Evolutionary conservation across 352 stramenopile genomes (phyloP).

Genomic region (Phytophthora capsici): DNA sequence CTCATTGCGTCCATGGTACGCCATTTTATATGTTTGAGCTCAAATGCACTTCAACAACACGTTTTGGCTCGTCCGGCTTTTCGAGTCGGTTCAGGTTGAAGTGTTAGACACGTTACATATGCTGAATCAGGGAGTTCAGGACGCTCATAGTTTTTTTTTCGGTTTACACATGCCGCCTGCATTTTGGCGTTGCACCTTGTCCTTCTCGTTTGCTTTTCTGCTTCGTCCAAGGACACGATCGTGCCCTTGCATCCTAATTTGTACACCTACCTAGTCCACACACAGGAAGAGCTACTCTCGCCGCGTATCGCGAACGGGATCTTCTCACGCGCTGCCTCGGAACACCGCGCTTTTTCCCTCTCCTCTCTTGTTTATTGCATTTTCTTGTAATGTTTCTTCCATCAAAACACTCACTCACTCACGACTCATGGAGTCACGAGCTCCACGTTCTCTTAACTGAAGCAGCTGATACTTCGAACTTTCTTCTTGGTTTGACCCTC

Average conservation of each 20-base stretch:
- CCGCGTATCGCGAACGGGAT: background rate
- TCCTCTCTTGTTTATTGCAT: constrained; percentile 44
- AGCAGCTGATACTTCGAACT: constrained; percentile 89
- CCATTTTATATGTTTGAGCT: background rate
- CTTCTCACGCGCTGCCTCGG: constrained; percentile 15
- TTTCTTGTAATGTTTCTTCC: constrained; percentile 57
- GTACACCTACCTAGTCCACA: constrained; percentile 43
- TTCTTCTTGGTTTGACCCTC: constrained; percentile 81
- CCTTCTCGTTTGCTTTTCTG: constrained; percentile 22
- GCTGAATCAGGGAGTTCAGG: constrained; percentile 8
- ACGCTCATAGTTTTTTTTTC: constrained; percentile 36
- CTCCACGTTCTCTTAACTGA: constrained; percentile 55
- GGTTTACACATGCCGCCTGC: constrained; percentile 32
- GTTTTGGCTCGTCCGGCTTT: constrained; percentile 9
- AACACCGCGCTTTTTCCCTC: constrained; percentile 22
- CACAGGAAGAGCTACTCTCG: constrained; percentile 22
- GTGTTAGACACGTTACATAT: constrained; percentile 11
- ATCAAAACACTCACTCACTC: constrained; percentile 59
- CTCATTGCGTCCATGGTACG: too few species aligned
- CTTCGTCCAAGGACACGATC: constrained; percentile 20
- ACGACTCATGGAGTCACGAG: too few species aligned
- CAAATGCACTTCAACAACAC: constrained; percentile 19
- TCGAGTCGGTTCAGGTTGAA: constrained; percentile 32
- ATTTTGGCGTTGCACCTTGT: constrained; percentile 19
- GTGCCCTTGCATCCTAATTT: constrained; percentile 27